These are phyloP conservation scores for Hygrophorus pudorinus DNA, from an alignment of 768 basidiomycete species.

Conservation along the genomic window DNA sequence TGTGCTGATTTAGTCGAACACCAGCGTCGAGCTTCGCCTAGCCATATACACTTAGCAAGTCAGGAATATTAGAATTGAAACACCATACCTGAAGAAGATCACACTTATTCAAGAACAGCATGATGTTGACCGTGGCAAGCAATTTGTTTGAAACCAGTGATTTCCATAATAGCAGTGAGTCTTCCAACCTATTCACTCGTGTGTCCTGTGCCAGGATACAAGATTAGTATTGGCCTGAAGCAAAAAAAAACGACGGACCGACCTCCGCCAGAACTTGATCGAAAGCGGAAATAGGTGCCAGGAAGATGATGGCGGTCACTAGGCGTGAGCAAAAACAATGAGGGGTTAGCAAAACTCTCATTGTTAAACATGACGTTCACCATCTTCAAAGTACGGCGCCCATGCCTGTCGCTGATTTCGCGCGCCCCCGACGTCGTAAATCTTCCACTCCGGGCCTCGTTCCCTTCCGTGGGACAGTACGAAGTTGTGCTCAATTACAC, in stretches of 20 bases:
- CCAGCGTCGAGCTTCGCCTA: constrained; percentile 72
- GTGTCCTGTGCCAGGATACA: constrained; percentile 41
- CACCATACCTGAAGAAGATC: constrained; percentile 57
- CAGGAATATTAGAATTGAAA: not conserved
- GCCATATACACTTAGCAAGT: constrained; percentile 4
- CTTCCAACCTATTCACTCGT: constrained; percentile 67
- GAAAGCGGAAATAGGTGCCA: constrained; percentile 81
- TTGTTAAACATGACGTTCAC: constrained; percentile 27
- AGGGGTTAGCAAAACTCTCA: not conserved
- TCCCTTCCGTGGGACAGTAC: constrained; percentile 47
- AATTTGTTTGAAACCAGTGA: constrained; percentile 63
- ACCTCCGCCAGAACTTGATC: constrained; percentile 79
- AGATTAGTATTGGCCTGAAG: constrained; percentile 8
- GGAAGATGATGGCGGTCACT: constrained; percentile 85
- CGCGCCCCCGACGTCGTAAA: constrained; percentile 81
- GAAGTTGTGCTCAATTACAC: constrained; percentile 74
- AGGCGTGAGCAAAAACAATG: constrained; percentile 8
- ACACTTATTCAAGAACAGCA: constrained; percentile 76
- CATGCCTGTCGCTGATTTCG: constrained; percentile 77
- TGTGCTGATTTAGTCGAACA: constrained; percentile 57
- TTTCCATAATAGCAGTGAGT: constrained; percentile 71
- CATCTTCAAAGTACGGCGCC: constrained; percentile 85
- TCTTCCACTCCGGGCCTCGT: constrained; percentile 62
- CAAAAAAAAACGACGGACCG: constrained; percentile 10
- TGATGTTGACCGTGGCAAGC: constrained; percentile 63